Evolutionary conservation across 208 protist species (phyloP), one percentile per base, ranked within the genome.

Genomic region (Trypanosoma boissoni): DNA sequence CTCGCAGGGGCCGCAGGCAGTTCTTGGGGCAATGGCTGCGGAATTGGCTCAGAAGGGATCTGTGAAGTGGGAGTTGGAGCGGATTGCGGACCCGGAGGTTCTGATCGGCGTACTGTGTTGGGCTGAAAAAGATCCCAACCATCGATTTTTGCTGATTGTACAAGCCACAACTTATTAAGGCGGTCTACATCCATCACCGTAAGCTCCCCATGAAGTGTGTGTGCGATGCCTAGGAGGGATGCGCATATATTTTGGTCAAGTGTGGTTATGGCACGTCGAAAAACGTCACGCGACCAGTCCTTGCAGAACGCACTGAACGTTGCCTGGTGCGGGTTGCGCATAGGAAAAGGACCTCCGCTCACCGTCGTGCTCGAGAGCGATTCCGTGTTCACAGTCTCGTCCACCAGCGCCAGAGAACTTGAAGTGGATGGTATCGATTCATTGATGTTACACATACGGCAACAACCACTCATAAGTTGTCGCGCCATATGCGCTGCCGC

Each of bases 161-260:
- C 60, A 57, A 91, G 55, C 84, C 84, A 91, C 18, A 77, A 49
- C n/a, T 76, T 69, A 51, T 81, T 84, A 3, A 91, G 68, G 10
- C 48, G 64, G 55, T 88, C 85, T 12, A 92, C 74, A 53, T 84
- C 81, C 41, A 77, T 66, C 10, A 83, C 78, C 23, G 43, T 74
- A 9, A 92, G 48, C n/a, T 76, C 62, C 57, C 67, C 36, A 23
- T 75, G 74, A 2, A 82, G 42, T 14, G 32, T 36, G 8, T 77
- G 80, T 8, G 85, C 71, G 18, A 85, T 61, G 26, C 63, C 69
- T 9, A 92, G 68, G 23, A 88, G 64, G 20, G 68, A 65, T 6
- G 63, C 64, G 41, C 85, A 92, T 7, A 87, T 53, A 9, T 63
- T 50, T 36, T 87, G 71, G 42, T 92, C 85, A 2, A 92, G 63